Evolutionary conservation across 2,329 filamentous ascomycete species (phyloP).

Genomic region (Alternaria hordeiaustralica): DNA sequence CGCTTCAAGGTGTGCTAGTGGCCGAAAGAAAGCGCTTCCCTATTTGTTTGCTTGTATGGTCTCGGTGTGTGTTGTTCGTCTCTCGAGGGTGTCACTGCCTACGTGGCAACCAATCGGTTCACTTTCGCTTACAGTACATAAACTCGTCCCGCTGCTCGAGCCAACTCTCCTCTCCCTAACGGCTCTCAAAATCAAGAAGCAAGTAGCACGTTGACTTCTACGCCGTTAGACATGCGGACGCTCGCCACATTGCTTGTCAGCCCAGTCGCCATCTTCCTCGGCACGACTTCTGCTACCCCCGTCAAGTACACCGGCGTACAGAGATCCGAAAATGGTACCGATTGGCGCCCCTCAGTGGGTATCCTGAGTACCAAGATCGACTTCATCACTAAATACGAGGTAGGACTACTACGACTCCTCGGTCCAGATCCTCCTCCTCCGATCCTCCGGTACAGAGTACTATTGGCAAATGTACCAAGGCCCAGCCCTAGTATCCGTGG

Average conservation of each 20-base stretch:
- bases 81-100: background rate
- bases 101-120: background rate
- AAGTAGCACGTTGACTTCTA: background rate
- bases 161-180: background rate
- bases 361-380: background rate
- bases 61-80: background rate
- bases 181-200: background rate
- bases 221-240: background rate
- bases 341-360: background rate
- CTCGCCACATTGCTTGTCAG: background rate
- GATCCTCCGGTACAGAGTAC: background rate
- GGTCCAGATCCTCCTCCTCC: background rate
- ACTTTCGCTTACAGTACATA: background rate
- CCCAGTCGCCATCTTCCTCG: rapidly evolving
- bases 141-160: background rate
- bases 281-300: background rate
- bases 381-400: background rate
- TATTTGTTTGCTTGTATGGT: background rate
- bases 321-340: background rate
- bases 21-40: background rate
- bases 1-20: background rate
- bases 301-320: background rate
- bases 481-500: background rate
- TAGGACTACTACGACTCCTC: background rate
- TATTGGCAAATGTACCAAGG: background rate